phyloP scores from a whole-genome alignment of 1,284 basidiomycete genomes.

The Sutorius eximius region DNA sequence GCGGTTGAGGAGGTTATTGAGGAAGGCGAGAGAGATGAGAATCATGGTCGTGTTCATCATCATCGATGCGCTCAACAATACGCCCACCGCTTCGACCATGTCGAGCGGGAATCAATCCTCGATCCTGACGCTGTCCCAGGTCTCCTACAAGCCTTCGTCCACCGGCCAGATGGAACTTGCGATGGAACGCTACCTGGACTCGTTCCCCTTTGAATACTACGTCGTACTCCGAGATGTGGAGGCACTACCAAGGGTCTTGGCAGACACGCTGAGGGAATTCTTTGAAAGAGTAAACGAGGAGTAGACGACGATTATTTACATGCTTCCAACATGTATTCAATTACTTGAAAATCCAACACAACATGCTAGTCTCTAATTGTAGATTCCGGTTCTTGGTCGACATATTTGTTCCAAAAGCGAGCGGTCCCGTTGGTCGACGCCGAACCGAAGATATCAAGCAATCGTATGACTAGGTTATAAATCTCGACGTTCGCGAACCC shows the following conservation, averaged over 20 bases:
- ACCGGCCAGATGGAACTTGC: slow-evolving; percentile 87
- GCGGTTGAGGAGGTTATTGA: slow-evolving; percentile 73
- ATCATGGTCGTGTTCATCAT: slow-evolving; percentile 98
- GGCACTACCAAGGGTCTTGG: slow-evolving; percentile 87
- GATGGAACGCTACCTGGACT: slow-evolving; percentile 89
- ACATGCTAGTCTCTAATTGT: neutral
- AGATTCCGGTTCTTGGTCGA: slow-evolving; percentile 27
- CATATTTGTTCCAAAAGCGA: slow-evolving; percentile 79
- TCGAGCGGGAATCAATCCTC: slow-evolving; percentile 53
- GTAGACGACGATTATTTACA: slow-evolving; percentile 11
- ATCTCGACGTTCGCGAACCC: slow-evolving; percentile 83
- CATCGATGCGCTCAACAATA: slow-evolving; percentile 80
- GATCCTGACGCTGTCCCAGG: slow-evolving; percentile 93
- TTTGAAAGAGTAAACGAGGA: slow-evolving; percentile 75
- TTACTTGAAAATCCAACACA: neutral
- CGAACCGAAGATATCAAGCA: slow-evolving; percentile 61
- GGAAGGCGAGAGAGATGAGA: slow-evolving; percentile 86
- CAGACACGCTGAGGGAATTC: slow-evolving; percentile 92
- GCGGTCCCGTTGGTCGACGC: slow-evolving; percentile 74
- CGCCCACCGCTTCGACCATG: slow-evolving; percentile 14
- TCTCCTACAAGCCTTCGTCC: slow-evolving; percentile 66
- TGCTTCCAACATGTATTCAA: neutral
- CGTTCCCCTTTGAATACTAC: slow-evolving; percentile 99
- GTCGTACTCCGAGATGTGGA: slow-evolving; percentile 91
- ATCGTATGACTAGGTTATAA: slow-evolving; percentile 77